A percentile compares a stretch with the other conserved stretches of the same genome.
Conservation (phyloP, 768 basidiomycete species). For the Fomitopsis serialis region DNA sequence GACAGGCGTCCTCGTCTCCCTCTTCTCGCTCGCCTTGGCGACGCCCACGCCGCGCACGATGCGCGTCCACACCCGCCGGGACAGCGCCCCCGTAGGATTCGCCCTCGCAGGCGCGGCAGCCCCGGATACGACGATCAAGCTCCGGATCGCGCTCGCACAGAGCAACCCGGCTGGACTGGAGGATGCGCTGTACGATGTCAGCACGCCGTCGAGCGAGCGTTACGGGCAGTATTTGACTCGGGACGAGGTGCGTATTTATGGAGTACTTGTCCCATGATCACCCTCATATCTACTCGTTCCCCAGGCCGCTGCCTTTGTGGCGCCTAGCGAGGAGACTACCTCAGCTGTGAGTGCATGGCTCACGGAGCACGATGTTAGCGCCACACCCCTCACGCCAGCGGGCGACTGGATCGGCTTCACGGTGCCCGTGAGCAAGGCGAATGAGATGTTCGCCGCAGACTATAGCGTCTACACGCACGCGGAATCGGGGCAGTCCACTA, state of each 20-base stretch:
- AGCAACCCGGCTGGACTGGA: constrained; percentile 32
- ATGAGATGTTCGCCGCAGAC: constrained; percentile 28
- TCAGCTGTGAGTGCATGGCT: constrained; percentile 24
- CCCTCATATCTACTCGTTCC: not conserved
- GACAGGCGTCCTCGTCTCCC: not conserved
- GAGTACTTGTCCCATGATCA: not conserved
- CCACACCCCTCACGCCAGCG: constrained; percentile 19
- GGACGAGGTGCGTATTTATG: constrained; percentile 29
- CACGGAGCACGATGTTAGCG: constrained; percentile 20
- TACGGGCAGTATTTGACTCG: constrained; percentile 34
- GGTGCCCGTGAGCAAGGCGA: constrained; percentile 29
- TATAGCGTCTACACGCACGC: constrained; percentile 29
- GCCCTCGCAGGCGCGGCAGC: constrained; percentile 23
- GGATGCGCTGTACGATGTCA: constrained; percentile 30
- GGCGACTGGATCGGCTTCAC: constrained; percentile 32
- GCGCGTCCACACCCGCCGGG: constrained; percentile 26
- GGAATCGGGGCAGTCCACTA: constrained; percentile 19
- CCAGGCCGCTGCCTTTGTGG: constrained; percentile 22
- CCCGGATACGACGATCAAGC: constrained; percentile 25
- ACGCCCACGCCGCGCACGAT: constrained; percentile 17
- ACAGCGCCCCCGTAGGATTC: constrained; percentile 24
- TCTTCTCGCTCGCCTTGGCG: constrained; percentile 11
- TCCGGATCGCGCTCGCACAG: constrained; percentile 32
- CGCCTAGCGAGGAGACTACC: constrained; percentile 21
- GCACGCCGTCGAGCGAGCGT: constrained; percentile 28